Evolutionary conservation across 1,139 yeast species (phyloP), one percentile per base, ranked within the genome.

Genomic region (Kodamaea sp.): DNA sequence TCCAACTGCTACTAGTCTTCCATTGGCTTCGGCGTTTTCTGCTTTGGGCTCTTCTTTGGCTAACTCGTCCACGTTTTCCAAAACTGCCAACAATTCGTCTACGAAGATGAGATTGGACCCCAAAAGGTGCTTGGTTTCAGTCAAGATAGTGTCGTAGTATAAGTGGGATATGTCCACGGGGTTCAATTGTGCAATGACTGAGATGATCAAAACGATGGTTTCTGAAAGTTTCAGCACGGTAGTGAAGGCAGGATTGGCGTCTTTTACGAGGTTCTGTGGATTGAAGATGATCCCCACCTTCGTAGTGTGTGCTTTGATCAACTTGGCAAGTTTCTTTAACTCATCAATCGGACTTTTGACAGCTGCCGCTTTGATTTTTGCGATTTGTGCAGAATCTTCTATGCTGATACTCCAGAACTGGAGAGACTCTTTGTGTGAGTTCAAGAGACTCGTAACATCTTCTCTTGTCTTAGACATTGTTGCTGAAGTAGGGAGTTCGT

Each of bases 231-330:
- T 75, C 39, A 70, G 73, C 8, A 81, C 46, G 23, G 84, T 80
- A 19, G 61, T 64, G 43, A 59, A 70, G 1, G 84, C 82, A 0
- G 87, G 78, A 11, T 60, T 66, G 4, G 29, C 61, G 49, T 44
- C 73, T 38, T 50, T 58, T 43, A 41, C 67, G 27, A 69, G 46
- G 31, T 55, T 73, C 5, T 78, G 78, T 1, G 89, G 85, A 47
- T 80, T 78, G 58, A 80, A 83, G 1, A 87, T 75, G 25, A 87
- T 78, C 5, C 95, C 95, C 3, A 84, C 67, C 55, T 85, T 86
- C 3, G 95, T 86, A 2, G 83, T 70, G 54, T 85, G 90, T 1
- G 95, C 92, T 55, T 73, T 79, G n/a, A 83, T 66, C 28, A 87
- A 62, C 38, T 73, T 67, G 22, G 78, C 57, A 10, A 83, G 56